Evolutionary conservation across 805 yeast genomes (phyloP).

Genomic region (Saccharomycopsis babjevae): DNA sequence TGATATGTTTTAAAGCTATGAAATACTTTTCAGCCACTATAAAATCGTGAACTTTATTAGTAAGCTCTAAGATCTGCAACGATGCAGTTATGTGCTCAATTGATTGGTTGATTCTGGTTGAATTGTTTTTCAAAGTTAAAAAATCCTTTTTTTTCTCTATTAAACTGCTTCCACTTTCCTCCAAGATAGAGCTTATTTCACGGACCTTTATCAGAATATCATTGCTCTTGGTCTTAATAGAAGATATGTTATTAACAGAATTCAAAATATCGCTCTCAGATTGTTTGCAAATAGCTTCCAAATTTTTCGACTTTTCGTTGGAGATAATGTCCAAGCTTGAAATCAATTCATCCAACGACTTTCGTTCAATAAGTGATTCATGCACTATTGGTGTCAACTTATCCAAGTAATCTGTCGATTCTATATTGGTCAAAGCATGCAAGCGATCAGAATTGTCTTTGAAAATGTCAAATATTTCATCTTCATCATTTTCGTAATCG

Average conservation of each 20-base stretch:
- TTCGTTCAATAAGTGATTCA: slow-evolving; percentile 43
- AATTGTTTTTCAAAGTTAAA: slow-evolving; percentile 51
- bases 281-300: slow-evolving; percentile 50
- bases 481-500: slow-evolving; percentile 3
- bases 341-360: slow-evolving; percentile 41
- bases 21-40: slow-evolving; percentile 68
- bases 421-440: slow-evolving; percentile 11
- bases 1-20: slow-evolving; percentile 75
- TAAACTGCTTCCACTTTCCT: slow-evolving; percentile 56
- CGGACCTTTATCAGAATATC: slow-evolving; percentile 45
- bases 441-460: slow-evolving; percentile 13
- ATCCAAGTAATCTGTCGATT: slow-evolving; percentile 51
- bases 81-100: slow-evolving; percentile 59
- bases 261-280: slow-evolving; percentile 45
- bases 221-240: slow-evolving; percentile 48
- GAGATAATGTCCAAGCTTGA: slow-evolving; percentile 46
- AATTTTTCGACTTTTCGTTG: slow-evolving; percentile 49
- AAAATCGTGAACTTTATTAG: slow-evolving; percentile 76
- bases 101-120: slow-evolving; percentile 62
- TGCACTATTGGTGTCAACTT: slow-evolving; percentile 69
- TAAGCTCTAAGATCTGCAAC: slow-evolving; percentile 72
- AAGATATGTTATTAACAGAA: slow-evolving; percentile 54
- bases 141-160: slow-evolving; percentile 50
- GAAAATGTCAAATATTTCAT: slow-evolving; percentile 16
- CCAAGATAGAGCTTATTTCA: slow-evolving; percentile 46